These are phyloP conservation scores for Hymenoscyphus albidus DNA, from an alignment of 2,329 filamentous ascomycete species.

Conservation along the genomic window DNA sequence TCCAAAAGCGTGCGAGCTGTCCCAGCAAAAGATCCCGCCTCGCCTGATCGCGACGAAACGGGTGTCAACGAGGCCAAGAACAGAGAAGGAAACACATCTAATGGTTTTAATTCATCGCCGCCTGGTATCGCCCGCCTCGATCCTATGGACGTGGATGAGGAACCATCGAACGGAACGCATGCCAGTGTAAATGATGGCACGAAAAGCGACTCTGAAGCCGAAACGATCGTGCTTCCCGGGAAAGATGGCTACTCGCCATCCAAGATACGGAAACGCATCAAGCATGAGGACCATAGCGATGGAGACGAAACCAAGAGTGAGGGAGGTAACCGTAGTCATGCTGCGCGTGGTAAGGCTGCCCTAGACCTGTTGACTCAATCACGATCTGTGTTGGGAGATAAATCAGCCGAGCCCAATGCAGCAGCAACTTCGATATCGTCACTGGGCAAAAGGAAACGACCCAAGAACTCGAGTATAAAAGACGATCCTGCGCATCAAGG, in stretches of 20 bases:
- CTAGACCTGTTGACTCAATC: constrained; percentile 9
- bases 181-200: constrained; percentile 22
- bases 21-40: constrained; percentile 22
- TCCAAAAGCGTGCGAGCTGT: constrained; percentile 27
- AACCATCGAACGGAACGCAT: constrained; percentile 14
- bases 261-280: constrained; percentile 57
- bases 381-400: constrained; percentile 14
- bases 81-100: constrained; percentile 23
- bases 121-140: constrained; percentile 24
- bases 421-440: constrained; percentile 33
- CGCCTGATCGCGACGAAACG: constrained; percentile 18
- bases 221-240: constrained; percentile 65
- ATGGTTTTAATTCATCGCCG: constrained; percentile 33
- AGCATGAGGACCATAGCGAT: constrained; percentile 61
- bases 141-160: constrained; percentile 23
- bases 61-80: constrained; percentile 25
- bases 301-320: constrained; percentile 41
- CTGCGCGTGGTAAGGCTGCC: constrained; percentile 7
- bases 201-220: constrained; percentile 66
- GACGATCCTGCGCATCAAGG: constrained; percentile 26
- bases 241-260: constrained; percentile 63
- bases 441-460: constrained; percentile 50
- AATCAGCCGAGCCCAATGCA: constrained; percentile 31
- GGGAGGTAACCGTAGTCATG: constrained; percentile 15
- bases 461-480: constrained; percentile 22